phyloP scores from a whole-genome alignment of 2,329 filamentous ascomycete genomes.

The Diplodia intermedia region DNA sequence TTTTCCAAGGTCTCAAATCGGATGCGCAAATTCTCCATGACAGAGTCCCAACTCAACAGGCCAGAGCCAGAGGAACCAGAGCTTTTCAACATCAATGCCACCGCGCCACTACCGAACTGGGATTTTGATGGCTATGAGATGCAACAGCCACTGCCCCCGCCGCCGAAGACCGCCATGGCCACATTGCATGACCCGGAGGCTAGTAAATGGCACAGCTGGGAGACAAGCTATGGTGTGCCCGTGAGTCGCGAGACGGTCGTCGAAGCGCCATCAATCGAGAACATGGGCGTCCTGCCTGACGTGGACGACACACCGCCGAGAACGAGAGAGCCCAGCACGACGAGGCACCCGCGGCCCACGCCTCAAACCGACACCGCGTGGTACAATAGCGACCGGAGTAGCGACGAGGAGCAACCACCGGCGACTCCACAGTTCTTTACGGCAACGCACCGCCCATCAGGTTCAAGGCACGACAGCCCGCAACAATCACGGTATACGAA shows the following conservation, averaged over 20 bases:
- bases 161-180: slow-evolving; percentile 18
- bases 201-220: slow-evolving; percentile 30
- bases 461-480: slow-evolving; percentile 24
- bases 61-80: neutral
- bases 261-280: slow-evolving; percentile 14
- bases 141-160: slow-evolving; percentile 23
- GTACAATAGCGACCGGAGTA: slow-evolving; percentile 16
- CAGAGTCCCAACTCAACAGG: neutral
- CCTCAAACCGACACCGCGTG: neutral
- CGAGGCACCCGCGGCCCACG: neutral
- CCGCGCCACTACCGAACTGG: slow-evolving; percentile 6
- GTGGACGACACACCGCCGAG: slow-evolving; percentile 5
- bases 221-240: slow-evolving; percentile 17
- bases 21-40: slow-evolving; percentile 16
- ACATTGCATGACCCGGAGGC: slow-evolving; percentile 23
- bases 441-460: slow-evolving; percentile 11
- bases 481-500: slow-evolving; percentile 13
- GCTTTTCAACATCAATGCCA: slow-evolving; percentile 22
- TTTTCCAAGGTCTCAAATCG: slow-evolving; percentile 26
- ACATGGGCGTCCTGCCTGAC: slow-evolving; percentile 17
- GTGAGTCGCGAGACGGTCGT: neutral
- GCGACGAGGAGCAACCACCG: slow-evolving; percentile 4
- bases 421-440: slow-evolving; percentile 5
- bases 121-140: slow-evolving; percentile 13
- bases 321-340: slow-evolving; percentile 5